These are phyloP conservation scores for Exophiala sideris DNA, from an alignment of 2,329 filamentous ascomycete genomes.

Conservation along the genomic window DNA sequence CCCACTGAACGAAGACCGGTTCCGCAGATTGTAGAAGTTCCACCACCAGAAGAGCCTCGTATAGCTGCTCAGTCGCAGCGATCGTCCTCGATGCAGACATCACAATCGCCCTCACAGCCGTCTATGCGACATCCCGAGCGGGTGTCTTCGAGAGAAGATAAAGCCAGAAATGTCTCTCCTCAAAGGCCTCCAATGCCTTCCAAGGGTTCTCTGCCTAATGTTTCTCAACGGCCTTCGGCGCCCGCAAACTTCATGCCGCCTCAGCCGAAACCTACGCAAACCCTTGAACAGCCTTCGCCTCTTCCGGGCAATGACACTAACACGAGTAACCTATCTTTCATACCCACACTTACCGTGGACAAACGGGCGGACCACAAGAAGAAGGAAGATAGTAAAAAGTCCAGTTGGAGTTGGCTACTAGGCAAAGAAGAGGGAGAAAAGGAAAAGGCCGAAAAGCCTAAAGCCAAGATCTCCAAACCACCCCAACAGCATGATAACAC, in stretches of 20 bases:
- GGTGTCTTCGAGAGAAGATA: constrained; percentile 47
- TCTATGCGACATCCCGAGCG: constrained; percentile 46
- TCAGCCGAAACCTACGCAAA: constrained; percentile 43
- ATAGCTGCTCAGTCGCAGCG: constrained; percentile 12
- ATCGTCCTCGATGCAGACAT: constrained; percentile 22
- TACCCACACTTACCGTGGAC: constrained; percentile 72
- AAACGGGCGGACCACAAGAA: constrained; percentile 73
- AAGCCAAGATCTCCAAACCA: constrained; percentile 55
- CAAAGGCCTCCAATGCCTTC: constrained; percentile 42
- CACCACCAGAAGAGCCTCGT: constrained; percentile 22
- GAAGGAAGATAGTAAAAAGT: constrained; percentile 70
- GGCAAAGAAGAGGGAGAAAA: constrained; percentile 66
- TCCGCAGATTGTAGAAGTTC: constrained; percentile 50
- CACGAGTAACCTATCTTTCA: constrained; percentile 75
- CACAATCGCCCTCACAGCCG: constrained; percentile 34
- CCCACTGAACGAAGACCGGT: constrained; percentile 48
- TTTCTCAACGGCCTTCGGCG: constrained; percentile 21
- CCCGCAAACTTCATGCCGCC: constrained; percentile 33
- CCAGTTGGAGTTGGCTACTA: constrained; percentile 75
- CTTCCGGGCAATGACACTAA: constrained; percentile 67
- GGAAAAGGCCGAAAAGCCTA: constrained; percentile 61
- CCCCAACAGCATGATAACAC: constrained; percentile 68
- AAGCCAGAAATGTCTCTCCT: constrained; percentile 36
- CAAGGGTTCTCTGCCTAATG: constrained; percentile 18
- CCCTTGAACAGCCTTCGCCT: constrained; percentile 66